Evolutionary conservation across 768 basidiomycete genomes (phyloP).

Genomic region (Coprinellus micaceus): DNA sequence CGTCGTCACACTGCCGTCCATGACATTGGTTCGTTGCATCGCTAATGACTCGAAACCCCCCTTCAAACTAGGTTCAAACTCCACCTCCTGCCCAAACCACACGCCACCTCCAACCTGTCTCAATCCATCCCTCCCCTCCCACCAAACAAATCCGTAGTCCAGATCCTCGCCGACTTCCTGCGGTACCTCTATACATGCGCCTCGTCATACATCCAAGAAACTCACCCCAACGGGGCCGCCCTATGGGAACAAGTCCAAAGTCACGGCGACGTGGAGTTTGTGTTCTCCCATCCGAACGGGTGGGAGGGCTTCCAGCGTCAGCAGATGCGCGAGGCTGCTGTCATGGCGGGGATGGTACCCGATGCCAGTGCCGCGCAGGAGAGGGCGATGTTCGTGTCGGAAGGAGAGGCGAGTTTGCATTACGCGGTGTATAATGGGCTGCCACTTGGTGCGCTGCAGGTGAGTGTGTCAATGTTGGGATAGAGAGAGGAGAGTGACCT

Average conservation of each 20-base stretch:
- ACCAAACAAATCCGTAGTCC: constrained; percentile 31
- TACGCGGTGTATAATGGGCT: constrained; percentile 49
- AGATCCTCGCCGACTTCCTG: constrained; percentile 50
- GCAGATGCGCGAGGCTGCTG: constrained; percentile 52
- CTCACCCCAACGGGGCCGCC: constrained; percentile 37
- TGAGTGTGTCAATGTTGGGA: constrained; percentile 7
- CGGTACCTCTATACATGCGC: constrained; percentile 44
- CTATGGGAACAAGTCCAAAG: constrained; percentile 39
- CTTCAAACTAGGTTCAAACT: constrained; percentile 35
- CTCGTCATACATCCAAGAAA: constrained; percentile 43
- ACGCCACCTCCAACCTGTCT: constrained; percentile 12
- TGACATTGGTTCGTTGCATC: too few species aligned
- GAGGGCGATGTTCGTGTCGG: constrained; percentile 53
- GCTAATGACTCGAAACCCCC: too few species aligned
- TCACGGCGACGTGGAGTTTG: constrained; percentile 40
- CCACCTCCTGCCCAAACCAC: constrained; percentile 29
- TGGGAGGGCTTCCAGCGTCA: constrained; percentile 61
- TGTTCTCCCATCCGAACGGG: constrained; percentile 62
- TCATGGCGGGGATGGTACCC: constrained; percentile 46
- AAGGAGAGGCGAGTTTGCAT: constrained; percentile 61
- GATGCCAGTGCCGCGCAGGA: constrained; percentile 33
- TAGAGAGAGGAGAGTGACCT: too few species aligned
- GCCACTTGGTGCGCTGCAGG: constrained; percentile 33
- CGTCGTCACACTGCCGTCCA: too few species aligned
- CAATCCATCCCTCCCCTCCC: constrained; percentile 39